A percentile compares a stretch with the other conserved stretches of the same genome.
Conservation (phyloP, 2,329 filamentous ascomycete species). For the Trichoderma asperellum region DNA sequence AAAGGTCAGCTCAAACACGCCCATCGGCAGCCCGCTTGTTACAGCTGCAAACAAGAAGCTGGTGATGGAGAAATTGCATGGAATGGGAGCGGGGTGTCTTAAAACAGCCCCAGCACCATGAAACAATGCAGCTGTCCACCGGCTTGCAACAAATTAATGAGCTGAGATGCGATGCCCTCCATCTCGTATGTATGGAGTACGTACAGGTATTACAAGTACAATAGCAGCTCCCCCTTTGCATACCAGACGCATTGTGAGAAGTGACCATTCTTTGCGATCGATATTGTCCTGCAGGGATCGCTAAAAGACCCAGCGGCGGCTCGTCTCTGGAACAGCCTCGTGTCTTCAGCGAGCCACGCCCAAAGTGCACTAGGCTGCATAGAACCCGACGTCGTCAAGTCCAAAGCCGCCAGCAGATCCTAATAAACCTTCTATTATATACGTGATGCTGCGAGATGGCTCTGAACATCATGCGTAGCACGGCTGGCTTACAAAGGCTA, state of each 20-base stretch:
- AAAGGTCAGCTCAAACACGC: no score
- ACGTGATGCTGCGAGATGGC: background rate
- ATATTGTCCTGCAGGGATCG: conserved; percentile 15
- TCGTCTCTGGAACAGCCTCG: conserved; percentile 4
- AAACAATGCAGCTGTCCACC: conserved; percentile 22
- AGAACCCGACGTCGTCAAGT: background rate
- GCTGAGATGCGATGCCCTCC: background rate
- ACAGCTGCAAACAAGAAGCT: background rate
- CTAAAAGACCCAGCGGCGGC: background rate
- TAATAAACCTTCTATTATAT: background rate
- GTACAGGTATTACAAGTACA: background rate
- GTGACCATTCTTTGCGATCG: conserved; percentile 13
- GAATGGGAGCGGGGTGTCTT: conserved; percentile 24
- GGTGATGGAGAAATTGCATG: conserved; percentile 25
- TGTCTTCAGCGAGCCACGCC: conserved; percentile 1
- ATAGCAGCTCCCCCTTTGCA: background rate
- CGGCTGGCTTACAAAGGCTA: background rate
- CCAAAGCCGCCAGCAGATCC: conserved; percentile 5
- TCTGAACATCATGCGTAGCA: background rate
- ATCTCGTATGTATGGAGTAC: background rate
- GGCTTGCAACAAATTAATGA: conserved; percentile 26
- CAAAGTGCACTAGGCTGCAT: background rate
- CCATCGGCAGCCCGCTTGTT: background rate
- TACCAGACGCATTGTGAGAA: background rate
- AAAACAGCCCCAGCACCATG: conserved; percentile 25